Base-by-base conservation (phyloP, 2,329 filamentous ascomycete species). In the Colletotrichum gigasporum region DNA sequence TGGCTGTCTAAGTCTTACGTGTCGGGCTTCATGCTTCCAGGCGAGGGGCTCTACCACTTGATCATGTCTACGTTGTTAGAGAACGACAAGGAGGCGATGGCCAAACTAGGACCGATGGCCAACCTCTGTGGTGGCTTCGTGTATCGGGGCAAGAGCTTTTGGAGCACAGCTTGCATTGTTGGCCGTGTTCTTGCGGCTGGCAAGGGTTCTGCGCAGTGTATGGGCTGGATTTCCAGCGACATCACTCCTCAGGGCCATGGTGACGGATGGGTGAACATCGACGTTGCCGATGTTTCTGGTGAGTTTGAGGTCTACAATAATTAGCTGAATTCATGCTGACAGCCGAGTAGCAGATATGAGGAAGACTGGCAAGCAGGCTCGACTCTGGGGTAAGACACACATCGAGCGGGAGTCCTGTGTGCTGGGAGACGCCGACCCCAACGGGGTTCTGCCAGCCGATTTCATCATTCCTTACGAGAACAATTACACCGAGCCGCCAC, bases 1-100 rank as follows among this genome's bases (percentile, higher is more conserved):
- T 91, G 89, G 89, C 80, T 91, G 16, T 90, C 88, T 5, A 88
- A 88, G 72, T 90, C 87, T 22, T 91, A 90, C 69, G 78, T 91
- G 7, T 90, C 87, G 32, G 88, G 89, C 0, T 73, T 91, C 44
- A 82, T 91, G 70, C 77, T 91, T 8, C 89, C 89, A 0, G 89
- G 89, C 3, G 89, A 91, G 67, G 82, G 82, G 2, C 70, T 91
- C 26, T 82, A 84, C 52, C 88, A 90, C 71, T 84, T 90, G 63
- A 78, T 91, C 45, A 91, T 91, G 82, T 85, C 88, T 2, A 87
- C 88, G 3, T 75, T 91, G 51, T 74, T 91, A 5, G 89, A 91
- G 70, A 89, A 87, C 63, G 88, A 91, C 66, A 78, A 80, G n/a
- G 78, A 82, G 20, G 89, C 87, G 2, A 80, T 91, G 68, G 74